Base-by-base conservation (phyloP, 2,329 filamentous ascomycete genomes). In the Cladosporium sp. region DNA sequence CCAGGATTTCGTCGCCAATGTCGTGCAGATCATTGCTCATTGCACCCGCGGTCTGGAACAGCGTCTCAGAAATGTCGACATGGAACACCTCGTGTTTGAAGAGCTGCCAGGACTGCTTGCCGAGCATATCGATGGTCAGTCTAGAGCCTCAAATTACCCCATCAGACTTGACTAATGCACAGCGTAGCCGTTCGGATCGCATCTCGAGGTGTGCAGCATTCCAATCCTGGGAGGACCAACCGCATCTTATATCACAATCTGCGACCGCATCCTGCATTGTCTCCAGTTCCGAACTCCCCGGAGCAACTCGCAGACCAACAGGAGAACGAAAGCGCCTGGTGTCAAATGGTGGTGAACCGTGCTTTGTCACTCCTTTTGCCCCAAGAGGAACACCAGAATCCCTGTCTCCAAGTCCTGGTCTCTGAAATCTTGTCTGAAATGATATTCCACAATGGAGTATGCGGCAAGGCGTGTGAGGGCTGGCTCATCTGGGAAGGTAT, bases 11-110 rank as follows among this genome's bases (percentile, higher is more conserved):
- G 84, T 93, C 55, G 85, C 86, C 60, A 91, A 96, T 73, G 80
- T 96, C 54, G 78, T 97, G 50, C 88, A 89, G 65, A 85, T 95
- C 59, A 87, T 97, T 63, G 93, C 92, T 38, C 92, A 97, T 70
- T 93, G 88, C 69, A 95, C 89, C 38, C 80, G 89, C 53, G 89
- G 85, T 7, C 72, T 98, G 54, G 93, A 97, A 72, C 86, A 95
- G 73, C 81, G 93, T 61, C 72, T 95, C 55, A 81, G 89, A 54
- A 83, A 85, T 65, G 80, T 95, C 28, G 91, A 97, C 70, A 69
- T 96, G 56, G 88, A 93, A 73, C 82, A 83, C 58, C 70, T 98
- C 60, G 60, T 95, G 41, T 76, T 97, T 55, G 89, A 98, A 67
- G 92, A 97, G 72, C 77, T 97, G 43, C 89, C 92, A 14, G 84